Conservation (phyloP, 805 yeast species). For the Lipomyces yamanashiensis region DNA sequence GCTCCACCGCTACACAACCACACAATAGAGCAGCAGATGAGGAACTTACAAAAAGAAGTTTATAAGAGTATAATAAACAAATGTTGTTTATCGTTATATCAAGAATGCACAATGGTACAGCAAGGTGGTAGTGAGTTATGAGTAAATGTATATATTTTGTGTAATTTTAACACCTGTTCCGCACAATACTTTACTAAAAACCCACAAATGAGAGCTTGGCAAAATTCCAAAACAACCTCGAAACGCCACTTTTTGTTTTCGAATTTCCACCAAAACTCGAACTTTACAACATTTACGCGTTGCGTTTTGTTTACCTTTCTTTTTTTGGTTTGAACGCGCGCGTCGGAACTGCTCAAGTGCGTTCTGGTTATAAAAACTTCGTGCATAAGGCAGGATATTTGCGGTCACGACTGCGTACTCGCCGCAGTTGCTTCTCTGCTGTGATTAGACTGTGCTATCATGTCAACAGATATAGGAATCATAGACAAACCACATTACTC, state of each 20-base stretch:
- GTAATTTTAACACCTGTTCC: background rate
- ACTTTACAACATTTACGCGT: background rate
- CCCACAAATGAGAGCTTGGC: background rate
- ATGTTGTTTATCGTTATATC: too few relatives aligned
- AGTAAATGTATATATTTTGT: background rate
- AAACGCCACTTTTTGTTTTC: background rate
- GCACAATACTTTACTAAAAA: too few relatives aligned
- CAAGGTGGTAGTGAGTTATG: background rate
- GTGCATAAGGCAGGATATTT: too few relatives aligned
- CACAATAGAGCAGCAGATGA: too few relatives aligned
- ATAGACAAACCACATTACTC: conserved; percentile 23
- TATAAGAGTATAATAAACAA: too few relatives aligned
- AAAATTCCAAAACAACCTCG: too few relatives aligned
- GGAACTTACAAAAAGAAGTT: too few relatives aligned
- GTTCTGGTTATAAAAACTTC: too few relatives aligned
- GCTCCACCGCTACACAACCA: too few relatives aligned
- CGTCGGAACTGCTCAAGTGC: too few relatives aligned
- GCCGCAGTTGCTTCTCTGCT: background rate
- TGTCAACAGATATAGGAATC: background rate
- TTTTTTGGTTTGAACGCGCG: too few relatives aligned
- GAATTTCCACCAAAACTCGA: background rate
- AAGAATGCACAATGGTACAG: too few relatives aligned
- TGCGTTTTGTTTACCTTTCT: background rate
- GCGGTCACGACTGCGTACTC: background rate
- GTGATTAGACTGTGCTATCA: background rate